These are phyloP conservation scores for Chlamydomonas eustigma DNA, from an alignment of 139 green algal genomes.

Conservation along the genomic window DNA sequence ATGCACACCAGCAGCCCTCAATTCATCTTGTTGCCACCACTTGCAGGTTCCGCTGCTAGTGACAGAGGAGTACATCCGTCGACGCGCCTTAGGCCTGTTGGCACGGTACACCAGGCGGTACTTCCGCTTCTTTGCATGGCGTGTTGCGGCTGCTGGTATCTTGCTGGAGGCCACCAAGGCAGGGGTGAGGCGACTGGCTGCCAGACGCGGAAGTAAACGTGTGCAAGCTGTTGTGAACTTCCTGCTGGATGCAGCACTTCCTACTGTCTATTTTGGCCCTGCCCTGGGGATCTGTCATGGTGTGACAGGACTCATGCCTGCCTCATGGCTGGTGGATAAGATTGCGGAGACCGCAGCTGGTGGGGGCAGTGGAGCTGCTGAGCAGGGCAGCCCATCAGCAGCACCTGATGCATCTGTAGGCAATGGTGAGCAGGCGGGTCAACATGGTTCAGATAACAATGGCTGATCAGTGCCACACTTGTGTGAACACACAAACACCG, in stretches of 20 bases:
- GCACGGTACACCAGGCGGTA: not conserved
- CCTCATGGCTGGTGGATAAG: no score
- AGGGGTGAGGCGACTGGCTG: not conserved
- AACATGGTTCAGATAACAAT: no score
- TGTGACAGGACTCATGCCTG: not conserved
- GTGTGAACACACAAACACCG: no score
- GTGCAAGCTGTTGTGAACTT: not conserved
- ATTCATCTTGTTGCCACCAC: no score
- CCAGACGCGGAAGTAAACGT: not conserved
- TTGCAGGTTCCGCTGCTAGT: not conserved
- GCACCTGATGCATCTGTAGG: no score
- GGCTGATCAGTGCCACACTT: no score
- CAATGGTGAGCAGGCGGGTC: no score
- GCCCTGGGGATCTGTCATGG: not conserved
- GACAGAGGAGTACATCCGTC: not conserved
- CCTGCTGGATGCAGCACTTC: not conserved
- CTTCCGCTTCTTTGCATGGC: not conserved
- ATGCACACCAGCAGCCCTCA: no score
- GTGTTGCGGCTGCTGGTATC: not conserved
- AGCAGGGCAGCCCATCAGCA: no score
- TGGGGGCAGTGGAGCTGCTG: no score
- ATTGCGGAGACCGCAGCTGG: no score
- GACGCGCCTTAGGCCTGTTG: not conserved
- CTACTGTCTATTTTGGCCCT: not conserved
- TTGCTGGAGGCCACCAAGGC: not conserved